These are phyloP conservation scores for Solidago caesia DNA, from an alignment of 129 eudicot genomes.

Conservation along the genomic window DNA sequence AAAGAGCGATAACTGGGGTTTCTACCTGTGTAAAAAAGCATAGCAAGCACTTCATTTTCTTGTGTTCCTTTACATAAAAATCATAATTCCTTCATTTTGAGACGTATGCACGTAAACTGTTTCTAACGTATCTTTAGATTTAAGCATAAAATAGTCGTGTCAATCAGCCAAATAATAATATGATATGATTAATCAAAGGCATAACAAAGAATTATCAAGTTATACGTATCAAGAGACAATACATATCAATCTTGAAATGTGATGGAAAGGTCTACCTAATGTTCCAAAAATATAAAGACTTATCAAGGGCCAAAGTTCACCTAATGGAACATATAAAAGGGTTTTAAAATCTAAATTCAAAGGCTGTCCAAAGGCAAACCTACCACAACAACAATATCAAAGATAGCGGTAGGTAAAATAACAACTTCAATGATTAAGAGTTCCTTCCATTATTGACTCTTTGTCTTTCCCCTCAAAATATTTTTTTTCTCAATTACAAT, in stretches of 20 bases:
- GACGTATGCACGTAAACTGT: not conserved
- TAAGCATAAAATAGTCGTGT: not conserved
- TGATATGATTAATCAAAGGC: not conserved
- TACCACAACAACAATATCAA: constrained; percentile 4
- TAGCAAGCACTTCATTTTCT: constrained; percentile 1
- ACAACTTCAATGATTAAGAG: not conserved
- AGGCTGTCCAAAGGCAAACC: constrained; percentile 9
- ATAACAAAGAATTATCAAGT: not conserved
- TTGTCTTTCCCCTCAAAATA: not conserved
- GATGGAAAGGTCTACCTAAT: constrained; percentile 12
- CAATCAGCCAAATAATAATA: not conserved
- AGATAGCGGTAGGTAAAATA: not conserved
- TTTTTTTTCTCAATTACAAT: not conserved
- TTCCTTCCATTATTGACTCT: not conserved
- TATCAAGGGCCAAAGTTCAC: not conserved
- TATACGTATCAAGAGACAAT: not conserved
- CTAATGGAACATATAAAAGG: not conserved
- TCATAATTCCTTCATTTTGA: not conserved
- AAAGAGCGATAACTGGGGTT: not conserved
- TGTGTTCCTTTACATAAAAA: constrained; percentile 3
- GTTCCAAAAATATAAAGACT: not conserved
- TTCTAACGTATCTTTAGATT: not conserved
- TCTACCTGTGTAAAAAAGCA: not conserved
- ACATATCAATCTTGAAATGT: not conserved
- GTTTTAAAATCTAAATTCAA: not conserved